Base-by-base conservation (phyloP, 305 asterid genomes). In the Solanum hybrid region DNA sequence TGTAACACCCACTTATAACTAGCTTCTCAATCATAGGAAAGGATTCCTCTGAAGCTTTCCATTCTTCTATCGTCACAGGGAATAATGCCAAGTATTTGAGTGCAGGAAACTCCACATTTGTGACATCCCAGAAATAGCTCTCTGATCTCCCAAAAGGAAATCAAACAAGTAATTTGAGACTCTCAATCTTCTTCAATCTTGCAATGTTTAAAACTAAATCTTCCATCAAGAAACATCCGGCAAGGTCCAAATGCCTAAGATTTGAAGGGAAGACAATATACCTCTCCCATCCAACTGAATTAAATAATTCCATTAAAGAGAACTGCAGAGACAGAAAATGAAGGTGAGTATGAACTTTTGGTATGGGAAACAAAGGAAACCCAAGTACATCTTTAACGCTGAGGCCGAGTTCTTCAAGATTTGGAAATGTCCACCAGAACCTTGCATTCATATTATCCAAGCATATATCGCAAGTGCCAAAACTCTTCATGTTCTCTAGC, bases 131-230 rank as follows among this genome's bases (percentile, higher is more conserved):
- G 0, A 34, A n/a, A 8, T 8, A 28, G 29, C 29, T 28, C 1
- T 0, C 7, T 18, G 0, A 0, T 39, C 1, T 2, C 14, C 0
- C 0, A 31, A 0, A 13, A 78, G 29, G 31, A 78, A 22, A 2
- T 78, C 51, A 51, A 5, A 3, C 0, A 2, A 0, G 0, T 22
- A 78, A 78, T 22, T 0, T 35, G 39, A 75, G 81, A n/a, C 33
- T 37, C 61, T 79, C 86, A n/a, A 37, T 33, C 61, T 79, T 79
- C 12, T 7, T 6, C 57, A 79, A n/a, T 36, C 22, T 36, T 36
- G 86, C 57, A n/a, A 79, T 3, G 11, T n/a, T 79, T n/a, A 4
- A 79, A 79, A 13, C 22, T 37, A 28, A 28, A 28, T n/a, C 12
- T 79, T 79, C 3, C 57, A 22, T 79, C 13, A 22, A 16, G n/a